Evolutionary conservation across 352 stramenopile species (phyloP).

Genomic region (Globisporangium splendens): DNA sequence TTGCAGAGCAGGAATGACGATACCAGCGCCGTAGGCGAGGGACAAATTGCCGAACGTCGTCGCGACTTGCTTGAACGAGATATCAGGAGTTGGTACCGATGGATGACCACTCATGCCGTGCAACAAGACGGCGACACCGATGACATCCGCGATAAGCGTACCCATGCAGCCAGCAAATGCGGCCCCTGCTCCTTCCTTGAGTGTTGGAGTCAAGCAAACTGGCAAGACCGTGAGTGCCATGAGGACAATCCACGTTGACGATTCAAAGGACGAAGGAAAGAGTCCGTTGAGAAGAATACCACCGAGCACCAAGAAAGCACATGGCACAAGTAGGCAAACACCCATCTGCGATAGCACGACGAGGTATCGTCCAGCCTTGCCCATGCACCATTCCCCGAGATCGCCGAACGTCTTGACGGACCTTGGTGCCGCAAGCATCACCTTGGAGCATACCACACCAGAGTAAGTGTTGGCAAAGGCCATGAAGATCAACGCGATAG

Average conservation of each 20-base stretch:
- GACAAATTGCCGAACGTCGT: constrained; percentile 49
- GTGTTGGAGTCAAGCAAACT: constrained; percentile 39
- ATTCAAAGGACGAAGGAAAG: constrained; percentile 40
- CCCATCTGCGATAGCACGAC: constrained; percentile 37
- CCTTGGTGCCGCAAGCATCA: constrained; percentile 39
- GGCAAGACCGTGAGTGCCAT: constrained; percentile 43
- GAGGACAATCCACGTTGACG: constrained; percentile 44
- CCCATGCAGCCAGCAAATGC: constrained; percentile 43
- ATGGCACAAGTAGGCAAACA: constrained; percentile 35
- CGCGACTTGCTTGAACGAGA: constrained; percentile 40
- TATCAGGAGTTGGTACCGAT: constrained; percentile 27
- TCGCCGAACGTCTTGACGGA: constrained; percentile 51
- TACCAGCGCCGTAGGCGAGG: constrained; percentile 47
- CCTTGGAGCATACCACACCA: constrained; percentile 39
- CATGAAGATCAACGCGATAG: constrained; percentile 38
- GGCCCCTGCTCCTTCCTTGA: constrained; percentile 43
- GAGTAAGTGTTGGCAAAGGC: constrained; percentile 59
- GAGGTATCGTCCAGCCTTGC: constrained; percentile 33
- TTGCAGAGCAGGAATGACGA: constrained; percentile 48
- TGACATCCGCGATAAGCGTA: constrained; percentile 45
- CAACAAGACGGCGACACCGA: constrained; percentile 33
- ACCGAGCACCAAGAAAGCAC: constrained; percentile 46
- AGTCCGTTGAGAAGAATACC: constrained; percentile 36
- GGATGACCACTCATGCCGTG: constrained; percentile 42
- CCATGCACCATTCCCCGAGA: constrained; percentile 32